Base-by-base conservation (phyloP, 2,329 filamentous ascomycete species). In the Trichoderma simmonsii region DNA sequence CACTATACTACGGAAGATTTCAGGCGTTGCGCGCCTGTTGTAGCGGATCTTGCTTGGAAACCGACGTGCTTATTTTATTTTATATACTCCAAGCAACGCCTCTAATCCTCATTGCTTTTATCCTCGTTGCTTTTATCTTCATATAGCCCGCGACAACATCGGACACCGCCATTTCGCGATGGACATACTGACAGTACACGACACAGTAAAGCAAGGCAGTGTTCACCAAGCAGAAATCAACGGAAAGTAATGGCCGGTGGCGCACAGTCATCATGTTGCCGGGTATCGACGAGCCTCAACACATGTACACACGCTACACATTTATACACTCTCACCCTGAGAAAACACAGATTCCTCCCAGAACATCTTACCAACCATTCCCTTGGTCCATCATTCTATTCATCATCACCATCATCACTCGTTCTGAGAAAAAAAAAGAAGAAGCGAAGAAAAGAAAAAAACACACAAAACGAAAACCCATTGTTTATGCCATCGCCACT, bases 231-330 rank as follows among this genome's bases (percentile, higher is more conserved):
- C 32, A 34, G 7, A 32, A n/a, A 48, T 36, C 6, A 12, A 1
- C 15, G 1, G 12, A 64, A n/a, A 30, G 15, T 11, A 21, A 34
- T 7, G 18, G 36, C 7, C 24, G n/a, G 7, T 21, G 63, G 57
- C 57, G 66, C 67, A 71, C 51, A 60, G 32, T 34, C 36, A 71
- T 43, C 69, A 61, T 72, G 63, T 70, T 79, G 77, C 79, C 77
- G 79, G 78, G 78, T 80, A 80, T 80, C 77, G 78, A 79, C 77
- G 75, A 77, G 77, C 70, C 48, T 69, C 70, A 71, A 68, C 72
- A 72, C 72, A 69, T 70, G 64, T 71, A 73, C 73, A 67, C 73
- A 65, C 68, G 28, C 60, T 64, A 63, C 68, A 66, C 54, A 65
- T 70, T 63, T 56, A 71, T 70, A 57, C 61, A 62, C 69, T 34